Evolutionary conservation across 2,329 filamentous ascomycete genomes (phyloP).

Genomic region (Fusarium camptoceras): DNA sequence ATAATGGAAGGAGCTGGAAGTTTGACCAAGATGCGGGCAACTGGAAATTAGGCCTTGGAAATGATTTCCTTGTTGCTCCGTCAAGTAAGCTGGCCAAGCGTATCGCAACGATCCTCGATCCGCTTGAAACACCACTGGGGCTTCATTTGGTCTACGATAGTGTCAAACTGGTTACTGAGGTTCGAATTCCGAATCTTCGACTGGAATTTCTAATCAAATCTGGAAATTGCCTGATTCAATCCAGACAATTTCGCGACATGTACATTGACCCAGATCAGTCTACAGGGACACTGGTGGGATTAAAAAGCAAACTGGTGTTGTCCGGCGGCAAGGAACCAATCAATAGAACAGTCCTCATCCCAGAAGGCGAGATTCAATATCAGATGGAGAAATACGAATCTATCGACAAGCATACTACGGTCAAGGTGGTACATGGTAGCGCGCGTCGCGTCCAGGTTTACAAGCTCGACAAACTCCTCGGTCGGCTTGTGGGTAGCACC

Average conservation of each 20-base stretch:
- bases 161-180: not conserved
- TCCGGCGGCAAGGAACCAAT: slow-evolving; percentile 17
- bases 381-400: not conserved
- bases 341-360: slow-evolving; percentile 54
- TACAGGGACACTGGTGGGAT: slow-evolving; percentile 19
- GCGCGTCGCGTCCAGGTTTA: slow-evolving; percentile 55
- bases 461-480: slow-evolving; percentile 61
- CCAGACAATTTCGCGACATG: slow-evolving; percentile 35
- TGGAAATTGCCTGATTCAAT: not conserved
- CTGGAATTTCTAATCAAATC: slow-evolving; percentile 18
- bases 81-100: not conserved
- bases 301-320: slow-evolving; percentile 58
- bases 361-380: slow-evolving; percentile 46
- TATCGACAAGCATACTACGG: slow-evolving; percentile 47
- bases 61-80: not conserved
- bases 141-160: slow-evolving; percentile 17
- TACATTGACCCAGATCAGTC: slow-evolving; percentile 30
- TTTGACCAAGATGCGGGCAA: slow-evolving; percentile 31
- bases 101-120: not conserved
- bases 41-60: slow-evolving; percentile 10
- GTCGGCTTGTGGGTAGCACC: slow-evolving; percentile 62
- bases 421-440: slow-evolving; percentile 49
- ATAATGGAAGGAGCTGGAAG: slow-evolving; percentile 34
- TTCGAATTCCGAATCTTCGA: slow-evolving; percentile 40
- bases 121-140: slow-evolving; percentile 6